Percentiles rank a stretch among this genome's conserved stretches.
phyloP scores from a whole-genome alignment of 2,329 filamentous ascomycete species.

The Apiospora koreana region DNA sequence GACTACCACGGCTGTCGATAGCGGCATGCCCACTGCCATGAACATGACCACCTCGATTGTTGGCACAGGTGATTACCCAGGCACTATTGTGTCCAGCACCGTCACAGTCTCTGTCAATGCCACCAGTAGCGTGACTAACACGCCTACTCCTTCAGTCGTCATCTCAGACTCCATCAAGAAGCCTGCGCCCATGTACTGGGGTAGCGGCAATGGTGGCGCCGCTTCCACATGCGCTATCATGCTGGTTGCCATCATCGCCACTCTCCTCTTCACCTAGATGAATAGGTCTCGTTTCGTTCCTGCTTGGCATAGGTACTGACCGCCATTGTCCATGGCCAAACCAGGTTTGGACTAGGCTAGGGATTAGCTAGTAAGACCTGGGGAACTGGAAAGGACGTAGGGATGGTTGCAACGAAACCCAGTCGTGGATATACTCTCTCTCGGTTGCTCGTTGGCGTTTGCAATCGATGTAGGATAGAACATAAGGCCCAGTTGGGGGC shows the following conservation, averaged over 20 bases:
- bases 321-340: not conserved
- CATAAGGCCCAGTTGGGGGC: not conserved
- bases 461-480: not conserved
- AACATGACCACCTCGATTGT: conserved; percentile 4
- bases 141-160: conserved; percentile 4
- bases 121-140: not conserved
- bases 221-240: conserved; percentile 14
- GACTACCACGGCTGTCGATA: not conserved
- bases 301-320: not conserved
- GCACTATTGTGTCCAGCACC: conserved; percentile 9
- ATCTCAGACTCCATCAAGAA: conserved; percentile 14
- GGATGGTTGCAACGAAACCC: not conserved
- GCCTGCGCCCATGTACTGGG: conserved; percentile 14
- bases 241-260: conserved; percentile 6
- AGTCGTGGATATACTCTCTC: not conserved
- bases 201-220: conserved; percentile 12
- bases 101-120: conserved; percentile 1
- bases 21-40: not conserved
- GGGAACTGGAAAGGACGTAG: not conserved
- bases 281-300: not conserved
- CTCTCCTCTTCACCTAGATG: not conserved
- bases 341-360: not conserved
- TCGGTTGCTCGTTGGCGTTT: not conserved
- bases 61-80: not conserved
- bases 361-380: not conserved